Percentiles rank a stretch among this genome's conserved stretches.
These are phyloP conservation scores for Vitis amurensis DNA, from an alignment of 164 flowering plant genomes.

Conservation along the genomic window DNA sequence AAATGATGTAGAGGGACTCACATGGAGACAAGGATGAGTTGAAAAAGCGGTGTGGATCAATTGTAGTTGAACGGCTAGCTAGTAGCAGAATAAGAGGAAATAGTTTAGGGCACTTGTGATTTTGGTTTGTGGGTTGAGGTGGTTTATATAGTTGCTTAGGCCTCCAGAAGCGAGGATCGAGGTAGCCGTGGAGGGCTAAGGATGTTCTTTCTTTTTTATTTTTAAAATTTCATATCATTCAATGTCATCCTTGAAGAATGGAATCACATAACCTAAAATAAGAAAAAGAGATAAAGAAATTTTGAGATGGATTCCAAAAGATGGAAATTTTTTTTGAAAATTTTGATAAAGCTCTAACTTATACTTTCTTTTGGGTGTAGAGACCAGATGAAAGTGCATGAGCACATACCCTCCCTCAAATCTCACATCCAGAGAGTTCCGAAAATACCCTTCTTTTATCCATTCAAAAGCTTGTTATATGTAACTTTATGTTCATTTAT, in stretches of 20 bases:
- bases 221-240: slow-evolving; percentile 17
- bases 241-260: slow-evolving; percentile 28
- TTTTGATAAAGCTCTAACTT: slow-evolving; percentile 16
- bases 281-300: slow-evolving; percentile 9
- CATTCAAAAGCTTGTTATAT: too few species aligned
- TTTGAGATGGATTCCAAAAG: slow-evolving; percentile 5
- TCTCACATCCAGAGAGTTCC: slow-evolving; percentile 3
- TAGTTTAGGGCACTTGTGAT: background rate
- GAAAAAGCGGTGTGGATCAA: too few species aligned
- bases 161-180: slow-evolving; percentile 31
- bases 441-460: background rate
- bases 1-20: too few species aligned
- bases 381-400: slow-evolving; percentile 3
- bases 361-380: slow-evolving; percentile 17
- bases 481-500: too few species aligned
- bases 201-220: slow-evolving; percentile 10
- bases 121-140: slow-evolving; percentile 5
- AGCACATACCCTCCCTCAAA: slow-evolving; percentile 14
- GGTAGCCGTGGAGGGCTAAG: background rate
- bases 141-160: slow-evolving; percentile 22
- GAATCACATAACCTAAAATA: slow-evolving; percentile 18
- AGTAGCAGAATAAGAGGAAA: background rate
- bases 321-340: background rate
- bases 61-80: background rate
- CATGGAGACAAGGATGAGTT: too few species aligned